Percentiles rank a stretch among this genome's conserved stretches.
Evolutionary conservation across 108 stramenopile genomes (phyloP).

Genomic region (Cyclostephanos tholiformis): DNA sequence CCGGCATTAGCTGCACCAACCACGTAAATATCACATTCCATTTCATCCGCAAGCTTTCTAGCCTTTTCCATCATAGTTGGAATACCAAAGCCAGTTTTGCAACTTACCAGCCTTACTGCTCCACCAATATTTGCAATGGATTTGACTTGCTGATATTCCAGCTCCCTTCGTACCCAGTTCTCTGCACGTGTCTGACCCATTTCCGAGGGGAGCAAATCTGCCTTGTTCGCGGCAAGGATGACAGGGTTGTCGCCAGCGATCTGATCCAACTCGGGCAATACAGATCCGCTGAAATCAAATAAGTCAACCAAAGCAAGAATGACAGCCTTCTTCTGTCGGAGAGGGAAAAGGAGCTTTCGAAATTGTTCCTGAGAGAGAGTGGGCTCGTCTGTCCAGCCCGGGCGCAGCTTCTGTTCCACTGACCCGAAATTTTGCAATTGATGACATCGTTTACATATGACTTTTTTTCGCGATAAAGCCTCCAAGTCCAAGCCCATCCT

Average conservation of each 20-base stretch:
- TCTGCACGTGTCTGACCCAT: constrained; percentile 85
- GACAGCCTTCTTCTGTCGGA: constrained; percentile 74
- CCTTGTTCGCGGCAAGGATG: constrained; percentile 89
- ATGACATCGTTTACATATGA: constrained; percentile 86
- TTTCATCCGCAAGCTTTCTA: constrained; percentile 65
- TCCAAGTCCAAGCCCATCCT: constrained; percentile 76
- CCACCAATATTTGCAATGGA: constrained; percentile 89
- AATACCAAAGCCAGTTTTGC: constrained; percentile 86
- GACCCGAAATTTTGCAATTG: constrained; percentile 82
- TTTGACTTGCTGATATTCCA: constrained; percentile 80
- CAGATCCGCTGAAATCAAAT: constrained; percentile 90
- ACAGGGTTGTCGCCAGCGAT: constrained; percentile 93
- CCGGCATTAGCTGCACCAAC: constrained; percentile 92
- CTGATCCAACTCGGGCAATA: constrained; percentile 82
- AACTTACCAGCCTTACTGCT: constrained; percentile 81
- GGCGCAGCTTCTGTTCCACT: constrained; percentile 73
- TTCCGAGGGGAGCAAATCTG: constrained; percentile 79
- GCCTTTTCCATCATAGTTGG: constrained; percentile 79
- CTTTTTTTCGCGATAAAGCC: constrained; percentile 66
- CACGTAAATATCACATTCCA: constrained; percentile 86
- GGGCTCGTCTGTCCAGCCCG: constrained; percentile 89
- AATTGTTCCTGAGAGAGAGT: constrained; percentile 82
- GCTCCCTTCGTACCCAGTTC: constrained; percentile 88
- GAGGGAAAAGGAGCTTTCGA: constrained; percentile 68
- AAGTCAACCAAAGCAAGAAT: constrained; percentile 86